Percentiles rank a stretch among this genome's conserved stretches.
These are phyloP conservation scores for Trichosanthes cucumerina DNA, from an alignment of 306 rosid genomes.

Conservation along the genomic window DNA sequence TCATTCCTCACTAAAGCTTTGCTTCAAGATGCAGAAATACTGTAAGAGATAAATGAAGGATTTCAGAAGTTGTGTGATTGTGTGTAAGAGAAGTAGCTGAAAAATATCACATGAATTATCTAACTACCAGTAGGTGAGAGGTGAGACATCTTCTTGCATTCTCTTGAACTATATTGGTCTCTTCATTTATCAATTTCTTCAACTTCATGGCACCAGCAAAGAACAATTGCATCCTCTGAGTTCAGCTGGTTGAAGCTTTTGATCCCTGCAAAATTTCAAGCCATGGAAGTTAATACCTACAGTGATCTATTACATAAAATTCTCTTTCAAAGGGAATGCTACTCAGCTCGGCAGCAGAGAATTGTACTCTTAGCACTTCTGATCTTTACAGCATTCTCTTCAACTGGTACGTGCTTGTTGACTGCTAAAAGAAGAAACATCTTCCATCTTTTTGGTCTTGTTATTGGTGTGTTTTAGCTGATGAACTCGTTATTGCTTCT, in stretches of 20 bases:
- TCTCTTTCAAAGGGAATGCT: background rate
- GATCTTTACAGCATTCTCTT: background rate
- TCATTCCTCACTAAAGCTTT: conserved; percentile 6
- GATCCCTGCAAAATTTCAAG: conserved; percentile 2
- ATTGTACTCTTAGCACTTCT: conserved; percentile 1
- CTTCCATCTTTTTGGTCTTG: background rate
- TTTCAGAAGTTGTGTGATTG: conserved; percentile 8
- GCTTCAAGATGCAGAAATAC: conserved; percentile 19
- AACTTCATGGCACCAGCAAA: background rate
- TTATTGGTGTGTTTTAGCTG: background rate
- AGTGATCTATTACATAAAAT: background rate
- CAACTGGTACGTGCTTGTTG: background rate
- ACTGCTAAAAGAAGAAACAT: background rate
- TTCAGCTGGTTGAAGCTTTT: background rate
- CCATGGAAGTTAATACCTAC: conserved; percentile 8
- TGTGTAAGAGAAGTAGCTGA: conserved; percentile 3
- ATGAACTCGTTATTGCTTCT: background rate
- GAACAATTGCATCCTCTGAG: conserved; percentile 2
- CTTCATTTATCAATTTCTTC: background rate
- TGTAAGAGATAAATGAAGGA: conserved; percentile 6
- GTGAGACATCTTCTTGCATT: conserved; percentile 1
- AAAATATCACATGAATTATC: conserved; percentile 11
- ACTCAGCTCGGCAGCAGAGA: background rate
- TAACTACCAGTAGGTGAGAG: conserved; percentile 19
- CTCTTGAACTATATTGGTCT: background rate